Conservation (phyloP, 2,329 filamentous ascomycete species). For the Penicillium frequentans region DNA sequence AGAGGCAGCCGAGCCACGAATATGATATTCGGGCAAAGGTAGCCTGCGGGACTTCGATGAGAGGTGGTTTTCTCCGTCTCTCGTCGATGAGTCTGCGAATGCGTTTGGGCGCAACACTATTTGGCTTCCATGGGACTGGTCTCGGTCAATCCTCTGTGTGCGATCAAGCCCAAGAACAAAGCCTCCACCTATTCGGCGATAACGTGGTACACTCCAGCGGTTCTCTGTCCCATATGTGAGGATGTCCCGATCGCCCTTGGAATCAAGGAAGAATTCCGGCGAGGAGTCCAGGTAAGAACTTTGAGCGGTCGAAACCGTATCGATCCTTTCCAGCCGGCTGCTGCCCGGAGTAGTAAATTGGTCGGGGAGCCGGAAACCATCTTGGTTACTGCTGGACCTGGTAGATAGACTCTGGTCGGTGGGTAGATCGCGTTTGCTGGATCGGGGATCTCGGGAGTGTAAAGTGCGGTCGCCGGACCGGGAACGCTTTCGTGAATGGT, state of each 20-base stretch:
- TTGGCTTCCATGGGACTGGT: constrained; percentile 47
- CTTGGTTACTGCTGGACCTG: neutral
- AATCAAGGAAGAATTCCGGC: constrained; percentile 62
- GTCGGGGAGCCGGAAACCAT: neutral
- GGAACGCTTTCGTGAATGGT: neutral
- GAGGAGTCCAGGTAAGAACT: neutral
- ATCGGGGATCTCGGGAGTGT: neutral
- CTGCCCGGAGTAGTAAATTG: neutral
- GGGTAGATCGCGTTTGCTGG: neutral
- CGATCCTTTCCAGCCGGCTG: neutral
- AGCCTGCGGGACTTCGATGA: neutral
- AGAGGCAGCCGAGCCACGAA: constrained; percentile 19
- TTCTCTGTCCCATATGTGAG: constrained; percentile 72
- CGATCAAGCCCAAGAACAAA: constrained; percentile 66
- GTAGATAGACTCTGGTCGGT: neutral
- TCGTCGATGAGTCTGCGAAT: neutral
- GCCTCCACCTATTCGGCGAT: constrained; percentile 68
- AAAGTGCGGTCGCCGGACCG: neutral
- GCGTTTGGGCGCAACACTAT: constrained; percentile 3
- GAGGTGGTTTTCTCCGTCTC: neutral
- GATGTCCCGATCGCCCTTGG: constrained; percentile 74
- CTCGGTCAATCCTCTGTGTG: constrained; percentile 65
- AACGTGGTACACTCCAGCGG: constrained; percentile 68
- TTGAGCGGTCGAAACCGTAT: neutral
- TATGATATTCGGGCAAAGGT: neutral